Base-by-base conservation (phyloP, 257 asterid species). In the Misopates orontium region DNA sequence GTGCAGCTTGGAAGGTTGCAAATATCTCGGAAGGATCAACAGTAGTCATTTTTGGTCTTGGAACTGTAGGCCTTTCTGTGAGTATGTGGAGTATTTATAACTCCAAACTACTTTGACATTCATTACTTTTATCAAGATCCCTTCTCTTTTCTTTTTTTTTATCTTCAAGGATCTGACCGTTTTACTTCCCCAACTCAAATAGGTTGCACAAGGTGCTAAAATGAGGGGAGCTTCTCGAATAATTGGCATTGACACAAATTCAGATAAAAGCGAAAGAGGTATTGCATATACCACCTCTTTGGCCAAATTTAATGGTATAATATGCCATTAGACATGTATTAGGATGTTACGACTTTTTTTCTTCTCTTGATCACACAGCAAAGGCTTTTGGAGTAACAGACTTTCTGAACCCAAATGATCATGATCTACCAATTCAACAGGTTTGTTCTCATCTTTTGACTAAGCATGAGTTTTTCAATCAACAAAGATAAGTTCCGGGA, bases 1-100 rank as follows among this genome's bases (percentile, higher is more conserved):
- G 98, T 53, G 97, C 98, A 22, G 97, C 98, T 72, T 93, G 98
- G 98, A 93, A 85, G 76, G 95, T 93, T 59, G 98, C 98, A 55
- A 86, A 87, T 78, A 62, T 90, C 74, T 72, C 95, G 22, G 60
- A 78, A 87, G 96, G 97, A 75, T 90, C 97, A 25, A 87, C 84
- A 13, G 88, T 89, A 19, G 96, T 81, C 57, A 77, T 92, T 73
- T 92, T 85, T 73, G 98, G 98, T 73, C 98, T 92, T 69, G 98
- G 97, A 73, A 90, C 98, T 60, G 97, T 92, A 47, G 98, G 98
- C 73, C 96, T 92, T 79, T 87, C 95, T 28, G 98, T 92, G 77
- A 87, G 98, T 84, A 10, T 60, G 54, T 16, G 28, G 55, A 52
- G 71, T 65, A 66, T 16, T 31, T 54, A n/a, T 45, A 28, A 52